Evolutionary conservation across 2,329 filamentous ascomycete species (phyloP).

Genomic region (Tympanopsis confertula): DNA sequence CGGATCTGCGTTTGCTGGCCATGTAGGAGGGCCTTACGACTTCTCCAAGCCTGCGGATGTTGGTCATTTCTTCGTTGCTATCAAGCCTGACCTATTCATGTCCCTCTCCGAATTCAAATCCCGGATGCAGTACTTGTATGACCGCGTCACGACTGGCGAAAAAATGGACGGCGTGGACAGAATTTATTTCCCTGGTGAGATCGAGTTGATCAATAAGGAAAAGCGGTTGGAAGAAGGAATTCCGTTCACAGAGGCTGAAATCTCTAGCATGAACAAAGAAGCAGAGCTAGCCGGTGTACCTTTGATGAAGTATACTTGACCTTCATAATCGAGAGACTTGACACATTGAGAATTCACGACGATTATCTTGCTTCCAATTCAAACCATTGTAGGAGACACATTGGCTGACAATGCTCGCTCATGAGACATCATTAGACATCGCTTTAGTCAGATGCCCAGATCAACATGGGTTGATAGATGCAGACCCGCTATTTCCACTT

Average conservation of each 20-base stretch:
- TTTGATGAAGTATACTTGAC: no score
- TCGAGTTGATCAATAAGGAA: constrained; percentile 41
- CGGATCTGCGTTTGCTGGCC: constrained; percentile 66
- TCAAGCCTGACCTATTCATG: constrained; percentile 69
- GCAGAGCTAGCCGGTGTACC: constrained; percentile 30
- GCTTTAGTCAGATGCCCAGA: no score
- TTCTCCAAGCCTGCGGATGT: constrained; percentile 57
- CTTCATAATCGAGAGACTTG: no score
- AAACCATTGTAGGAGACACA: no score
- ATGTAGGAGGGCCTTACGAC: constrained; percentile 69
- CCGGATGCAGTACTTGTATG: constrained; percentile 43
- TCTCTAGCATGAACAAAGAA: constrained; percentile 42
- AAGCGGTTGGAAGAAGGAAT: constrained; percentile 42
- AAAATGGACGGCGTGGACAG: constrained; percentile 42
- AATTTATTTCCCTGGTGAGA: constrained; percentile 51
- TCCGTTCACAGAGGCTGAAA: constrained; percentile 42
- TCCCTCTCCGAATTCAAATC: constrained; percentile 55
- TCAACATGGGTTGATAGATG: no score
- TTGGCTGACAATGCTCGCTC: no score
- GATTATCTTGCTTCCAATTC: no score
- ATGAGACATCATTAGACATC: no score
- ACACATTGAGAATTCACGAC: no score
- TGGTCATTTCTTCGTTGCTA: constrained; percentile 61
- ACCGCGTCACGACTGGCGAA: constrained; percentile 37
- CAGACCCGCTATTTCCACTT: no score